Evolutionary conservation across 2,329 filamentous ascomycete species (phyloP).

Genomic region (Colletotrichum neosansevieriae): DNA sequence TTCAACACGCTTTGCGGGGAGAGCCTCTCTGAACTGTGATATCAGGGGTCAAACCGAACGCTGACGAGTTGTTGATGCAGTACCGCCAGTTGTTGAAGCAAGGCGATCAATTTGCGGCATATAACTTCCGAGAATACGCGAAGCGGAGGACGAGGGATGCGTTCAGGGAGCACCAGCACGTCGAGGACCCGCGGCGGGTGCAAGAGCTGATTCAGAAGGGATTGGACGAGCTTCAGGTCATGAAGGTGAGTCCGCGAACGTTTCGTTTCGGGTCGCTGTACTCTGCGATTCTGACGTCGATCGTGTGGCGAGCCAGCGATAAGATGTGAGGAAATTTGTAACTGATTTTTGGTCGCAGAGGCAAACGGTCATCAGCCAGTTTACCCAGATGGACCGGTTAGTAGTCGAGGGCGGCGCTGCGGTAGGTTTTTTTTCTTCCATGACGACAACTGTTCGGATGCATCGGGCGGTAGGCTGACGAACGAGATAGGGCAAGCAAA

Average conservation of each 20-base stretch:
- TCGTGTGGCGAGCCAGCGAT: no score
- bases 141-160: conserved; percentile 90
- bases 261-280: no score
- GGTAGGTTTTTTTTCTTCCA: conserved; percentile 61
- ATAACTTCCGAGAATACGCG: conserved; percentile 99
- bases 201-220: conserved; percentile 93
- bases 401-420: conserved; percentile 91
- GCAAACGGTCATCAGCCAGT: conserved; percentile 94
- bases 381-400: conserved; percentile 90
- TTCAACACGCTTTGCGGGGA: no score
- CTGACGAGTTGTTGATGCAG: conserved; percentile 57
- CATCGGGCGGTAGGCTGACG: conserved; percentile 34
- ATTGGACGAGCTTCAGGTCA: conserved; percentile 83
- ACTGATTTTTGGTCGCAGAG: conserved; percentile 67
- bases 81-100: conserved; percentile 93
- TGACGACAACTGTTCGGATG: background rate
- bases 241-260: conserved; percentile 76
- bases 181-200: conserved; percentile 79
- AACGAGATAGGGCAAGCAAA: conserved; percentile 73
- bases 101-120: conserved; percentile 87
- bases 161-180: conserved; percentile 83
- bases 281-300: no score
- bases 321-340: no score
- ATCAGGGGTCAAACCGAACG: background rate
- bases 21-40: background rate